phyloP scores from a whole-genome alignment of 257 asterid genomes.

The Plantago major region DNA sequence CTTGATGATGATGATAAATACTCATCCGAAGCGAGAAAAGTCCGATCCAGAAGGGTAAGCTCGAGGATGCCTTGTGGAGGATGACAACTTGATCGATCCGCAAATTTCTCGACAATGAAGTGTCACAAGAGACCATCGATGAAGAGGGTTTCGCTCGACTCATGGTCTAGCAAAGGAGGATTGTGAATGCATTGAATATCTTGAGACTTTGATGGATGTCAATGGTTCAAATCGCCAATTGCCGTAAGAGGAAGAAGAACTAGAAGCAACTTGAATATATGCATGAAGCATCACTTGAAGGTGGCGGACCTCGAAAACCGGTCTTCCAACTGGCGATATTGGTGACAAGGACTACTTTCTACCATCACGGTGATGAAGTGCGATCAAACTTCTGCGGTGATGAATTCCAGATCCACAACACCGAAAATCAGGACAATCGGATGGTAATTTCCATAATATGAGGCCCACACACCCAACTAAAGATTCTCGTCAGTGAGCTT shows the following conservation, averaged over 20 bases:
- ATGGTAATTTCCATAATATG: conserved; percentile 7
- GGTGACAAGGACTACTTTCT: conserved; percentile 3
- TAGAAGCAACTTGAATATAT: conserved; percentile 13
- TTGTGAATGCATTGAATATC: conserved; percentile 25
- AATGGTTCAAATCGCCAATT: conserved; percentile 3
- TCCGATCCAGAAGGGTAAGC: conserved; percentile 19
- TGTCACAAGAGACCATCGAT: conserved; percentile 27
- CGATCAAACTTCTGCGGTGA: conserved; percentile 12
- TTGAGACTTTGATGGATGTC: conserved; percentile 9
- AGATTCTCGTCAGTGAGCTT: conserved; percentile 17
- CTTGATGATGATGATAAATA: conserved; percentile 29
- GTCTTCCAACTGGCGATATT: not conserved
- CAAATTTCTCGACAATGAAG: conserved; percentile 24
- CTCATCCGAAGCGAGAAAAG: conserved; percentile 1
- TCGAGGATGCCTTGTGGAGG: conserved; percentile 2
- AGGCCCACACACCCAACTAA: conserved; percentile 7
- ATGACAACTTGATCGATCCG: conserved; percentile 16
- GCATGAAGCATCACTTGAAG: conserved; percentile 4
- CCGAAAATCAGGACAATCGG: conserved; percentile 4
- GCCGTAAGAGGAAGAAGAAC: conserved; percentile 7
- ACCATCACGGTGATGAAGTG: not conserved
- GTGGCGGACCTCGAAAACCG: not conserved
- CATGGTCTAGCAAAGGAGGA: conserved; percentile 25
- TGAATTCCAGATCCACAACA: not conserved
- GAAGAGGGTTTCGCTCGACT: conserved; percentile 33